Evolutionary conservation across 768 basidiomycete genomes (phyloP).

Genomic region (Phaeotremella skinneri): DNA sequence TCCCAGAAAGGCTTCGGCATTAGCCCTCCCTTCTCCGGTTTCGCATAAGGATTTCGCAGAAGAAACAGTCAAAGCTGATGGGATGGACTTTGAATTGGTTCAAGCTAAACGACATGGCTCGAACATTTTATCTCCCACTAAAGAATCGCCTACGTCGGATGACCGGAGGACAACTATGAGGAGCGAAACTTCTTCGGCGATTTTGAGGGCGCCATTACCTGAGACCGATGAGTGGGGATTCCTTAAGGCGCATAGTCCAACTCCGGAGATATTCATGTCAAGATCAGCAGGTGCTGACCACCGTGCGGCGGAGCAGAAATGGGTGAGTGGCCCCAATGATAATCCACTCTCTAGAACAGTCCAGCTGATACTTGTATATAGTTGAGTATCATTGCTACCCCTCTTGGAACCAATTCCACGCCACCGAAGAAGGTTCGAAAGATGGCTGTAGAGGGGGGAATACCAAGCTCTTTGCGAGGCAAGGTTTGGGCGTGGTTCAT

Average conservation of each 20-base stretch:
- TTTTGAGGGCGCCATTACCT: conserved; percentile 15
- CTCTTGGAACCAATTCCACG: conserved; percentile 19
- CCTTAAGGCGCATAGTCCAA: conserved; percentile 36
- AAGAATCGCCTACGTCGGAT: conserved; percentile 1
- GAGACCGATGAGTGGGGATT: conserved; percentile 50
- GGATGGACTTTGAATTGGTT: conserved; percentile 45
- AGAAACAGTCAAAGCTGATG: conserved; percentile 45
- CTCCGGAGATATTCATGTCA: conserved; percentile 40
- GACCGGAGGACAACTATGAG: background rate
- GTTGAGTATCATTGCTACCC: conserved; percentile 38
- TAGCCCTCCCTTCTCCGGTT: conserved; percentile 31
- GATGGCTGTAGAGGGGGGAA: conserved; percentile 36
- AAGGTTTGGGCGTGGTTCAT: conserved; percentile 50
- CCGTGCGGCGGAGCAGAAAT: conserved; percentile 40
- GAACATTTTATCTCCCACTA: conserved; percentile 11
- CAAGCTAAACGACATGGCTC: conserved; percentile 21
- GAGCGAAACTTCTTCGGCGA: conserved; percentile 1
- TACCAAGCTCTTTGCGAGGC: conserved; percentile 42
- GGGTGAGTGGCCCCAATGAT: conserved; percentile 25
- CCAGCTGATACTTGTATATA: conserved; percentile 11
- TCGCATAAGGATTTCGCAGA: conserved; percentile 41
- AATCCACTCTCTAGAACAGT: no score
- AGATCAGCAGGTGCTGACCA: conserved; percentile 30
- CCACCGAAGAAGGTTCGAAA: conserved; percentile 45
- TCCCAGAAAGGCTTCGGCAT: conserved; percentile 15